Base-by-base conservation (phyloP, 1,284 basidiomycete species). In the Heterobasidion parviporum region DNA sequence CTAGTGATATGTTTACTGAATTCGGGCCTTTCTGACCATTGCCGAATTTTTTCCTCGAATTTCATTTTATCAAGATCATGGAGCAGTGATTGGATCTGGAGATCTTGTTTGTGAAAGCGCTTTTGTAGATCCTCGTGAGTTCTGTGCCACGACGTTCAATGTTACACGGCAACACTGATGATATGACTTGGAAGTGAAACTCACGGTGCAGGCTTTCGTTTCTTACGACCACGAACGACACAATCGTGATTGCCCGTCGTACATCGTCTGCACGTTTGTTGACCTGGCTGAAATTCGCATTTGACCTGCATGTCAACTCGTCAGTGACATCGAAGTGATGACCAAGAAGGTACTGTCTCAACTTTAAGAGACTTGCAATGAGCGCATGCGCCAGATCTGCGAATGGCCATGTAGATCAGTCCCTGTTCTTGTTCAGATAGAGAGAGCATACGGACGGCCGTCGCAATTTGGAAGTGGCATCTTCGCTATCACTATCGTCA, bases 341-440 rank as follows among this genome's bases (percentile, higher is more conserved):
- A 1, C 26, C 12, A 44, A 15, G 5, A 16, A 53, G 10, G 8
- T 32, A 36, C 12, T 20, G 16, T 8, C 36, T 68, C 50, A 55
- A 80, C 81, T 68, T 83, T 83, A 52, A 82, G 70, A 7, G 77
- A 75, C 67, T 82, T 83, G 67, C 81, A 84, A 60, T 81, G 77
- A 18, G 75, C 74, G 64, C 80, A 83, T 15, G 80, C 80, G 15
- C 65, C 65, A 18, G 60, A 54, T 5, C 67, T 69, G 47, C 15
- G 33, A 14, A 41, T 8, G 20, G 15, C 18, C 18, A 26, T 12
- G 20, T 26, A 53, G 18, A 44, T 53, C 36, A n/a, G n/a, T 18
- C 20, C n/a, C 14, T 18, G 10, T 16, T 38, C 18, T n/a, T 14
- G 33, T 36, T 35, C 34, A 16, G 36, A 18, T 51, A 32, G 50